Conservation (phyloP, 371 early-diverging fungal genomes). For the Circinella umbellata region DNA sequence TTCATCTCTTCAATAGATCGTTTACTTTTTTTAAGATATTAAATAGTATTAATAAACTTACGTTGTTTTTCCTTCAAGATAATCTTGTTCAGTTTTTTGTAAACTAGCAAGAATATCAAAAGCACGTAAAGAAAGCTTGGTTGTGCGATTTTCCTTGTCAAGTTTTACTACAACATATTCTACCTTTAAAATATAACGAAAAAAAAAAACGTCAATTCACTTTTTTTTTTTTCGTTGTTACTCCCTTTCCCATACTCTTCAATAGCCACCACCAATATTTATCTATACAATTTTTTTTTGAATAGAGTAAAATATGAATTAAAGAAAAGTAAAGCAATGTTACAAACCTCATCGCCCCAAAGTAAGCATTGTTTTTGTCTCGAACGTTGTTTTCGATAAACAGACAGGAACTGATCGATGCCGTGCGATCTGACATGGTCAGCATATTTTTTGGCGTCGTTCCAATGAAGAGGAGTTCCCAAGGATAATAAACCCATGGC, state of each 20-base stretch:
- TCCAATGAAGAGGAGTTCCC: conserved; percentile 97
- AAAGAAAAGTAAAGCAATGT: not conserved
- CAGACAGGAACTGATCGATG: conserved; percentile 91
- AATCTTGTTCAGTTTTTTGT: conserved; percentile 75
- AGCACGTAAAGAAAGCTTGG: conserved; percentile 82
- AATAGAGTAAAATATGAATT: not conserved
- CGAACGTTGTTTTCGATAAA: conserved; percentile 83
- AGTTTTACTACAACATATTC: conserved; percentile 92
- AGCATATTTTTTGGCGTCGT: conserved; percentile 84
- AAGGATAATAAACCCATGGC: conserved; percentile 93
- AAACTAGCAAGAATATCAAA: conserved; percentile 83
- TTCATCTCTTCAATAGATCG: not conserved
- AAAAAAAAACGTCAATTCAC: not conserved
- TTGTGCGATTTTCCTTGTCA: conserved; percentile 74
- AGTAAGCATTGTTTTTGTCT: conserved; percentile 77
- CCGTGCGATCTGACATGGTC: conserved; percentile 92
- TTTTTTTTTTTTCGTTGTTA: too few relatives aligned
- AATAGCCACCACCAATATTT: too few relatives aligned
- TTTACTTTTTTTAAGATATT: not conserved
- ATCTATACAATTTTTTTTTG: too few relatives aligned
- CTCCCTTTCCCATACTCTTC: too few relatives aligned
- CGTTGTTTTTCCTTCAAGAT: conserved; percentile 38
- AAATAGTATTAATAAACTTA: conserved; percentile 19
- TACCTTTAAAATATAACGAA: conserved; percentile 52
- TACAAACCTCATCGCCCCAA: conserved; percentile 96